Percentiles rank a stretch among this genome's conserved stretches.
These are phyloP conservation scores for Fusarium chlamydosporum DNA, from an alignment of 2,329 filamentous ascomycete species.

Conservation along the genomic window DNA sequence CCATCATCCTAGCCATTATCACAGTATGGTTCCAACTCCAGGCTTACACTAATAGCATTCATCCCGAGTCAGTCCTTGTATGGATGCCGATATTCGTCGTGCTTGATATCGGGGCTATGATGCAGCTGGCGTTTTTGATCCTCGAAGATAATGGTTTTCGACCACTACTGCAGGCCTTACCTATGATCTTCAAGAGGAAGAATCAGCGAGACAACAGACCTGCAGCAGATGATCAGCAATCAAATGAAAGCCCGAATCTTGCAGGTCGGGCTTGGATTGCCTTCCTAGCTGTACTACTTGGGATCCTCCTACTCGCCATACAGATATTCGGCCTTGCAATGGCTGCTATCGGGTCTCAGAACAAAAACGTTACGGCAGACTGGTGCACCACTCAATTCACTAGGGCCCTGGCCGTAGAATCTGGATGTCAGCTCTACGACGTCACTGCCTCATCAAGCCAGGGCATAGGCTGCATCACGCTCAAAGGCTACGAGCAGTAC, in stretches of 20 bases:
- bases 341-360: not conserved
- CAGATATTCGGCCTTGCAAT: slow-evolving; percentile 3
- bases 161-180: not conserved
- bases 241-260: not conserved
- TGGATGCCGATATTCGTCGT: slow-evolving; percentile 6
- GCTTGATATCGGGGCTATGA: not conserved
- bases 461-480: slow-evolving; percentile 2
- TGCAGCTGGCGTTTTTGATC: slow-evolving; percentile 1
- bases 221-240: not conserved
- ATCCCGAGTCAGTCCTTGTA: not conserved
- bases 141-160: not conserved
- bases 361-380: not conserved
- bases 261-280: not conserved
- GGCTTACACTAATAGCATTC: not conserved
- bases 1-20: not conserved
- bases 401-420: not conserved
- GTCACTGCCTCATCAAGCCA: not conserved
- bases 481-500: slow-evolving; percentile 8
- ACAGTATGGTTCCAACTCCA: slow-evolving; percentile 5
- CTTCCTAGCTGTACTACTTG: not conserved
- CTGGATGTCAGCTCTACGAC: not conserved
- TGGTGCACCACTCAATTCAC: slow-evolving; percentile 1
- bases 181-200: not conserved
- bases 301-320: not conserved
- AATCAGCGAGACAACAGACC: not conserved